Conservation (phyloP, 75 land plant species). For the Azolla pinnata region DNA sequence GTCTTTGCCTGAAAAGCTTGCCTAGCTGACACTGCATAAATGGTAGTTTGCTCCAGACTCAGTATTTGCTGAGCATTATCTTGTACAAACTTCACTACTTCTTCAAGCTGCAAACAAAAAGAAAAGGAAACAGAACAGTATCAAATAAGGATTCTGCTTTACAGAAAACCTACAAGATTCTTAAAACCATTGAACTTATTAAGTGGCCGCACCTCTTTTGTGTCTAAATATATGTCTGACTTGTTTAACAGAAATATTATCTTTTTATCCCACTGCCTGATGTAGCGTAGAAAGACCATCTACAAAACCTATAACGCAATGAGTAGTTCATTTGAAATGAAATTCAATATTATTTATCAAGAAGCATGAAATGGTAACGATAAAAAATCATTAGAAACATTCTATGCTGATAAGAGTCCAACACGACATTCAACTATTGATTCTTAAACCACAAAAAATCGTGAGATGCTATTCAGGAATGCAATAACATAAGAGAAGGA, state of each 20-base stretch:
- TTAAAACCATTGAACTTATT: not conserved
- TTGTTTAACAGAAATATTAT: constrained; percentile 87
- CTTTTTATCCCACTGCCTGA: constrained; percentile 86
- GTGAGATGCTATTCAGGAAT: no score
- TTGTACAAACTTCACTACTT: constrained; percentile 67
- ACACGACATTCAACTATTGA: no score
- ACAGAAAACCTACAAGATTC: no score
- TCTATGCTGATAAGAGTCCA: no score
- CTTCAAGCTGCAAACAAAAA: constrained; percentile 48
- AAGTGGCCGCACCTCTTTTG: constrained; percentile 55
- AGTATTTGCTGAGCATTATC: constrained; percentile 58
- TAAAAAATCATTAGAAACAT: no score
- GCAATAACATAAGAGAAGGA: no score
- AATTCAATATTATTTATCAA: no score
- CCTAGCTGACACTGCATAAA: constrained; percentile 86
- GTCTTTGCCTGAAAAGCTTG: constrained; percentile 68
- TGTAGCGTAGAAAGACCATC: constrained; percentile 82
- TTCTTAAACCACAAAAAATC: no score
- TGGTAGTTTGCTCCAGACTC: constrained; percentile 43
- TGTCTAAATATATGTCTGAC: constrained; percentile 56
- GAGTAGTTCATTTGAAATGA: no score
- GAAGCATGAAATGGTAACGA: no score
- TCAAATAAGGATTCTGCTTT: not conserved
- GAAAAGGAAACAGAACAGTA: not conserved
- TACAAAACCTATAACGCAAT: constrained; percentile 29